A percentile compares a stretch with the other conserved stretches of the same genome.
These are phyloP conservation scores for Hymenoscyphus occultus DNA, from an alignment of 2,329 filamentous ascomycete genomes.

Conservation along the genomic window DNA sequence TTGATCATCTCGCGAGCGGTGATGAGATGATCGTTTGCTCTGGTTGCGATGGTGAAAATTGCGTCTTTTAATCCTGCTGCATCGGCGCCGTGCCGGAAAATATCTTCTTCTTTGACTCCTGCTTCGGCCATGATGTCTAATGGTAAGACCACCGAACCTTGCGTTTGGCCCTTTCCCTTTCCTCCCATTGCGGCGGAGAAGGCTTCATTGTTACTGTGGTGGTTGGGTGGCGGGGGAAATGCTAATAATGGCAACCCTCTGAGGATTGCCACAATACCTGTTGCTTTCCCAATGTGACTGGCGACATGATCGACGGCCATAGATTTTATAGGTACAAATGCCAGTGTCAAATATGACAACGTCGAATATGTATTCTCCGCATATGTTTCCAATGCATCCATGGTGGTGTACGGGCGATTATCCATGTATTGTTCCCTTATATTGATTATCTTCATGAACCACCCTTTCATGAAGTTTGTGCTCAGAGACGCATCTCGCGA, in stretches of 20 bases:
- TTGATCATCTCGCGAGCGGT: conserved; percentile 89
- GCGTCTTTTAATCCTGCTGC: conserved; percentile 83
- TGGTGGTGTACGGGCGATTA: conserved; percentile 73
- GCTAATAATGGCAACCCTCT: conserved; percentile 86
- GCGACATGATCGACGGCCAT: conserved; percentile 89
- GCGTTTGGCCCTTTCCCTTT: conserved; percentile 41
- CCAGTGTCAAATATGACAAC: conserved; percentile 82
- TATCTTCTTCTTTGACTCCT: conserved; percentile 81
- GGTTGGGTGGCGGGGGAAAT: conserved; percentile 65
- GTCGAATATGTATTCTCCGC: conserved; percentile 95
- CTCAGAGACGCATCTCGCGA: conserved; percentile 40
- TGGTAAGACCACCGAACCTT: conserved; percentile 73
- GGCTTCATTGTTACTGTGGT: conserved; percentile 51
- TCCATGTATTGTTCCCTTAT: conserved; percentile 80
- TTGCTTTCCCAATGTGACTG: conserved; percentile 91
- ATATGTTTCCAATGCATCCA: conserved; percentile 78
- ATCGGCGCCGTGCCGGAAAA: conserved; percentile 75
- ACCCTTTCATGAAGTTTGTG: conserved; percentile 57
- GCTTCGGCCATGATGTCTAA: conserved; percentile 84
- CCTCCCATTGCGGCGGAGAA: conserved; percentile 40
- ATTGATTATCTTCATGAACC: conserved; percentile 73
- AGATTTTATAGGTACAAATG: conserved; percentile 73
- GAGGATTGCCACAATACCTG: conserved; percentile 82
- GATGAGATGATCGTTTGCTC: conserved; percentile 93
- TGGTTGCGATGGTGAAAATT: conserved; percentile 86